These are phyloP conservation scores for Mortierella sp. DNA, from an alignment of 371 early-diverging fungal species.

Conservation along the genomic window DNA sequence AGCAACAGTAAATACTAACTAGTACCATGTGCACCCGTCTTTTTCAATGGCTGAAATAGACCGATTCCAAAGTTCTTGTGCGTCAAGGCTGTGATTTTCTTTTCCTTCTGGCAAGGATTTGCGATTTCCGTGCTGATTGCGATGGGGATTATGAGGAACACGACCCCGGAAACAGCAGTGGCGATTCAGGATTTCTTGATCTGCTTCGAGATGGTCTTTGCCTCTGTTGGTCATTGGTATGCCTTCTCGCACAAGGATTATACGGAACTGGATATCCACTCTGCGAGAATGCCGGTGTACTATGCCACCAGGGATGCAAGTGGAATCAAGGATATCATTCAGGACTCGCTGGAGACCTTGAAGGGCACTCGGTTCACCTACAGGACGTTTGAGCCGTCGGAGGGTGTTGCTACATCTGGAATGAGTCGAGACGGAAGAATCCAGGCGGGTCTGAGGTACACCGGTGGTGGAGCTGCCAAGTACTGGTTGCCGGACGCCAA, in stretches of 20 bases:
- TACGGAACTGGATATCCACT: slow-evolving; percentile 67
- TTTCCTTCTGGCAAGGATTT: slow-evolving; percentile 97
- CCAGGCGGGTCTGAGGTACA: slow-evolving; percentile 85
- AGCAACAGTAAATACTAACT: neutral
- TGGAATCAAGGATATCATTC: slow-evolving; percentile 85
- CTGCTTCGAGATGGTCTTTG: slow-evolving; percentile 92
- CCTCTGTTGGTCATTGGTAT: slow-evolving; percentile 86
- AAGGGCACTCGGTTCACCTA: slow-evolving; percentile 85
- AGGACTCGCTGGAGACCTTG: slow-evolving; percentile 85
- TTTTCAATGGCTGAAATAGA: slow-evolving; percentile 57
- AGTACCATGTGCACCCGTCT: neutral
- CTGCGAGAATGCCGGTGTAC: slow-evolving; percentile 84
- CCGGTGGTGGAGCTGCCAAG: slow-evolving; percentile 79
- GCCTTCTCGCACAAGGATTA: slow-evolving; percentile 87
- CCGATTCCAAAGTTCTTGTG: slow-evolving; percentile 95
- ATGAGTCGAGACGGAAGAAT: slow-evolving; percentile 73
- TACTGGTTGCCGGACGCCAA: slow-evolving; percentile 73
- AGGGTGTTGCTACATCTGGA: slow-evolving; percentile 71
- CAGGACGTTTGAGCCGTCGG: slow-evolving; percentile 84
- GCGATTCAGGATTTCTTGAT: slow-evolving; percentile 94
- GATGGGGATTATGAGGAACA: slow-evolving; percentile 62
- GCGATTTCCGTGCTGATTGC: slow-evolving; percentile 86
- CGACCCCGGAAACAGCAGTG: slow-evolving; percentile 81
- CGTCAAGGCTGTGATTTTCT: slow-evolving; percentile 94
- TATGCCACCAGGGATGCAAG: slow-evolving; percentile 87